Conservation (phyloP, 2,329 filamentous ascomycete genomes). For the Byssoonygena ceratinophila region DNA sequence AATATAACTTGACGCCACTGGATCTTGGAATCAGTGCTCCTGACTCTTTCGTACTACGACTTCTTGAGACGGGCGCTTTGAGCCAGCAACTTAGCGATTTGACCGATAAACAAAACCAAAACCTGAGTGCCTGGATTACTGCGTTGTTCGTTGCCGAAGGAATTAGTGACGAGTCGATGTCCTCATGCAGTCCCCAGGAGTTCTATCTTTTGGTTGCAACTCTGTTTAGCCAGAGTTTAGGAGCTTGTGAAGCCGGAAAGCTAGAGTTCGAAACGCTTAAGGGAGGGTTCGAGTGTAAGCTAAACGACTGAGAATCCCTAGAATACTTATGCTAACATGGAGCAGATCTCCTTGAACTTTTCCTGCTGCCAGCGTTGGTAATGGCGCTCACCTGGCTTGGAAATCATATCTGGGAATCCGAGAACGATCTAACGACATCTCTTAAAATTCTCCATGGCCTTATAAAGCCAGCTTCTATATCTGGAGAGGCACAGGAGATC, state of each 20-base stretch:
- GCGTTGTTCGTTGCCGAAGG: slow-evolving; percentile 53
- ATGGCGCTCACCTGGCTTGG: slow-evolving; percentile 51
- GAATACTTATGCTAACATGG: slow-evolving; percentile 11
- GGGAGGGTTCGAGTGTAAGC: slow-evolving; percentile 51
- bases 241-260: slow-evolving; percentile 46
- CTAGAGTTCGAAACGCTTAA: slow-evolving; percentile 50
- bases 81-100: slow-evolving; percentile 43
- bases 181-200: slow-evolving; percentile 52
- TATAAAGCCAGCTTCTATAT: slow-evolving; percentile 47
- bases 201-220: slow-evolving; percentile 55
- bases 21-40: slow-evolving; percentile 44
- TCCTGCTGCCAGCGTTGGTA: slow-evolving; percentile 51
- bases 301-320: not conserved
- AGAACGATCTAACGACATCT: slow-evolving; percentile 42
- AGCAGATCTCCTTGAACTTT: slow-evolving; percentile 51
- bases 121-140: slow-evolving; percentile 51
- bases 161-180: slow-evolving; percentile 55
- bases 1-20: slow-evolving; percentile 43
- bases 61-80: slow-evolving; percentile 40
- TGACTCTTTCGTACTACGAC: slow-evolving; percentile 46
- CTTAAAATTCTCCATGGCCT: slow-evolving; percentile 48
- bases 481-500: slow-evolving; percentile 50
- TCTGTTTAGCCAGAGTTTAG: slow-evolving; percentile 50
- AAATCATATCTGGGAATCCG: slow-evolving; percentile 44
- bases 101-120: slow-evolving; percentile 45